These are phyloP conservation scores for Plenodomus lindquistii DNA, from an alignment of 2,329 filamentous ascomycete species.

Conservation along the genomic window DNA sequence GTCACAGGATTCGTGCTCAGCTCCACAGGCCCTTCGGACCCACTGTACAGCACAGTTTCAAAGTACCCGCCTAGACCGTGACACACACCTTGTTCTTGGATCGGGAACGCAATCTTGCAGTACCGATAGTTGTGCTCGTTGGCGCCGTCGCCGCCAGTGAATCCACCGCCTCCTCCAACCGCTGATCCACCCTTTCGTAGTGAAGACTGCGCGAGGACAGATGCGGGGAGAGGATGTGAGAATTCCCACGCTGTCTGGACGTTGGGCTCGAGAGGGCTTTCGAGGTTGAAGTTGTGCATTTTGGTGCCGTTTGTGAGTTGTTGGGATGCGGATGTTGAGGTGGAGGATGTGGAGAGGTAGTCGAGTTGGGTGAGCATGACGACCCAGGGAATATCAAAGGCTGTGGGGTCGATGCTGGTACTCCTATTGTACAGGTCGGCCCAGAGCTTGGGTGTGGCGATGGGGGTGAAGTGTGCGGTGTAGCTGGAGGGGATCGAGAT, in stretches of 20 bases:
- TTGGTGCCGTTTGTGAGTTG: constrained; percentile 51
- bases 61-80: constrained; percentile 96
- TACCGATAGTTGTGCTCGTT: constrained; percentile 93
- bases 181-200: constrained; percentile 65
- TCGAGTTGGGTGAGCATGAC: constrained; percentile 90
- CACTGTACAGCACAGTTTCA: constrained; percentile 87
- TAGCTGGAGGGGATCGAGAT: constrained; percentile 95
- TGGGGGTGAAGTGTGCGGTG: constrained; percentile 90
- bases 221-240: constrained; percentile 69
- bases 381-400: constrained; percentile 91
- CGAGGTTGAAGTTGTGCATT: constrained; percentile 38
- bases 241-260: constrained; percentile 84
- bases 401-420: constrained; percentile 63
- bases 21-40: constrained; percentile 66
- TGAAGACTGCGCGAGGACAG: constrained; percentile 60
- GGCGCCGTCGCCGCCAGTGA: constrained; percentile 74
- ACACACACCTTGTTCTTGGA: constrained; percentile 76
- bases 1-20: constrained; percentile 90
- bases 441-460: constrained; percentile 83
- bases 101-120: constrained; percentile 76
- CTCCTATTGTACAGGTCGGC: constrained; percentile 73
- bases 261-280: constrained; percentile 41
- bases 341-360: constrained; percentile 67
- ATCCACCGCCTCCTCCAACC: constrained; percentile 71
- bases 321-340: constrained; percentile 49